A percentile compares a stretch with the other conserved stretches of the same genome.
phyloP scores from a whole-genome alignment of 768 basidiomycete species.

The Gymnopilus junonius region DNA sequence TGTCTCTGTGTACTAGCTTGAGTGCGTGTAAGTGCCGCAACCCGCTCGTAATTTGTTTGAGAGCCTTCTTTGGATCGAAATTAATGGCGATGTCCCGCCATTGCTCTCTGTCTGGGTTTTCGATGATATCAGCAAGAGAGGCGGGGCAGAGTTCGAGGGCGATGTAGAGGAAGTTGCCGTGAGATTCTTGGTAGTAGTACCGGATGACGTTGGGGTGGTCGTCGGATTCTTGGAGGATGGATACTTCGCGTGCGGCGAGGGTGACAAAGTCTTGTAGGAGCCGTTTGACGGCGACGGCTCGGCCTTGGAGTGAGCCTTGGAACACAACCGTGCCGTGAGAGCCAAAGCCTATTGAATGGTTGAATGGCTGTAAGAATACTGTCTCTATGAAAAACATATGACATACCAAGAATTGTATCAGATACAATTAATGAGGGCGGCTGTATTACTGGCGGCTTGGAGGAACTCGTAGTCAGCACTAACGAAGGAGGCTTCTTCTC shows the following conservation, averaged over 20 bases:
- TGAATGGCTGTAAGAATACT: slow-evolving; percentile 10
- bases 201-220: slow-evolving; percentile 99
- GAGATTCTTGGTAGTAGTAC: slow-evolving; percentile 96
- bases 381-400: background rate
- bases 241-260: slow-evolving; percentile 91
- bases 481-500: slow-evolving; percentile 27
- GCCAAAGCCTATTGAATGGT: slow-evolving; percentile 78
- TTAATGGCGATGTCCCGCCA: slow-evolving; percentile 77
- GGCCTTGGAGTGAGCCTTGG: slow-evolving; percentile 93
- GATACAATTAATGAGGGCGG: slow-evolving; percentile 69
- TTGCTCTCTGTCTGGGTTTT: slow-evolving; percentile 68
- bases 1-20: slow-evolving; percentile 97
- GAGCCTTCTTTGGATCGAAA: slow-evolving; percentile 87
- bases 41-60: slow-evolving; percentile 87
- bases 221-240: slow-evolving; percentile 94
- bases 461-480: slow-evolving; percentile 28
- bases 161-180: slow-evolving; percentile 94
- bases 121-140: slow-evolving; percentile 86
- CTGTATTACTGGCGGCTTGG: slow-evolving; percentile 28
- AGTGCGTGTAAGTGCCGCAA: slow-evolving; percentile 89
- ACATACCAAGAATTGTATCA: slow-evolving; percentile 73
- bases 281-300: slow-evolving; percentile 98
- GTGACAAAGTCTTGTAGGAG: slow-evolving; percentile 95
- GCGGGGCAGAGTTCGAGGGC: slow-evolving; percentile 95
- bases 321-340: slow-evolving; percentile 97